Evolutionary conservation across 257 asterid species (phyloP), one percentile per base, ranked within the genome.

Genomic region (Mentha longifolia): DNA sequence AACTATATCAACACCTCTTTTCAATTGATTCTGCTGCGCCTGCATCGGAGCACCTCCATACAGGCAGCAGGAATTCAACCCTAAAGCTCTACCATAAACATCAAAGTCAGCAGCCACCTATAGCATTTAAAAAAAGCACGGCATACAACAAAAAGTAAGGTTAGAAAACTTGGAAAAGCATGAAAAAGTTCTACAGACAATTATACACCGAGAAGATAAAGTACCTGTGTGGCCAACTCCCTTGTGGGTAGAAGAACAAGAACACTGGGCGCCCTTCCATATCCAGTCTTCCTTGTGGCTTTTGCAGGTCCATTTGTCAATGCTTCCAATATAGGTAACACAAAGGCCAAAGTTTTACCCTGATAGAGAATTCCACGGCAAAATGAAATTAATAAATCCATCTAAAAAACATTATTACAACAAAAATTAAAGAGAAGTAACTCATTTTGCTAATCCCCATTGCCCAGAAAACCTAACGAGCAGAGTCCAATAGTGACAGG

Each of bases 331-430:
- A 95, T 88, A 15, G 98, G 99, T 42, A 95, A 80, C 82, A 95
- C 95, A 79, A 91, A 94, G 28, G 99, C 98, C 86, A 95, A 78
- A 2, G 99, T 91, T 80, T 95, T 95, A 2, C 99, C 99, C 98
- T 91, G 82, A 59, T 31, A 56, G n/a, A 65, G 3, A 58, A 19
- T 7, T 52, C 45, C 19, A 25, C 72, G 54, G 37, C 30, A 72
- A 28, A 19, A 52, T 17, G 30, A 12, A 25, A 73, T 22, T 43
- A 5, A 37, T 42, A 33, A 28, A 57, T 46, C 41, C 45, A 14
- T 14, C 17, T 12, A 3, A 3, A 25, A 45, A 55, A 33, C 11
- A 49, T 39, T 20, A 19, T 2, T 17, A 28, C 25, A 56, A 37
- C 13, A 7, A 20, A 51, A 15, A 39, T 22, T 33, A 54, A 12